Evolutionary conservation across 1,284 basidiomycete genomes (phyloP).

Genomic region (Pseudozyma pruni): DNA sequence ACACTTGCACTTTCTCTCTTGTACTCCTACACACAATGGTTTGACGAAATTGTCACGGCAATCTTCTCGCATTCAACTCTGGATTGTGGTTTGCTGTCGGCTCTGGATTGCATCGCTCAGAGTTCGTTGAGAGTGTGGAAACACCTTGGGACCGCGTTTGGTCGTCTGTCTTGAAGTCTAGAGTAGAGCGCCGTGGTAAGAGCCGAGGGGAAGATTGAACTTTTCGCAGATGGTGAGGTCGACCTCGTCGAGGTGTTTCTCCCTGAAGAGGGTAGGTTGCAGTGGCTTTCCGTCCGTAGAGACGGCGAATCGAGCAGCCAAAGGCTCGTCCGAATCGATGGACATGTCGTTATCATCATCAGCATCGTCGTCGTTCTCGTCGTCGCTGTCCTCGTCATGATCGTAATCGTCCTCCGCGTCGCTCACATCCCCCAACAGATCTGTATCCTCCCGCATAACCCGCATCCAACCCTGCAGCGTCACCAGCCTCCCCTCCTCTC

Average conservation of each 20-base stretch:
- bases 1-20: no score
- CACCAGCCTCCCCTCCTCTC: no score
- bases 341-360: slow-evolving; percentile 1
- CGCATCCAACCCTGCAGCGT: no score
- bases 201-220: neutral
- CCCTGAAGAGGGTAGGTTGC: no score
- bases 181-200: slow-evolving; percentile 2
- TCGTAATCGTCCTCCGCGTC: neutral
- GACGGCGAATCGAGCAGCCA: neutral
- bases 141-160: neutral
- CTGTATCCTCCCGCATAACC: no score
- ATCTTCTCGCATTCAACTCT: no score
- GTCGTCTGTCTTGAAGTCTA: neutral
- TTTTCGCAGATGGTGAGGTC: slow-evolving; percentile 1
- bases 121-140: neutral
- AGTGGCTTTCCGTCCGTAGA: neutral
- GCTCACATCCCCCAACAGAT: neutral
- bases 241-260: slow-evolving; percentile 1
- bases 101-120: no score
- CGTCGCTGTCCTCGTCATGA: neutral
- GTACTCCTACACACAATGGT: no score
- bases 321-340: neutral
- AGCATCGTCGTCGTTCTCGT: neutral
- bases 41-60: no score
- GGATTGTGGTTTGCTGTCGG: no score